A percentile compares a stretch with the other conserved stretches of the same genome.
Conservation (phyloP, 345 rosid genomes). For the Alliaria petiolata region DNA sequence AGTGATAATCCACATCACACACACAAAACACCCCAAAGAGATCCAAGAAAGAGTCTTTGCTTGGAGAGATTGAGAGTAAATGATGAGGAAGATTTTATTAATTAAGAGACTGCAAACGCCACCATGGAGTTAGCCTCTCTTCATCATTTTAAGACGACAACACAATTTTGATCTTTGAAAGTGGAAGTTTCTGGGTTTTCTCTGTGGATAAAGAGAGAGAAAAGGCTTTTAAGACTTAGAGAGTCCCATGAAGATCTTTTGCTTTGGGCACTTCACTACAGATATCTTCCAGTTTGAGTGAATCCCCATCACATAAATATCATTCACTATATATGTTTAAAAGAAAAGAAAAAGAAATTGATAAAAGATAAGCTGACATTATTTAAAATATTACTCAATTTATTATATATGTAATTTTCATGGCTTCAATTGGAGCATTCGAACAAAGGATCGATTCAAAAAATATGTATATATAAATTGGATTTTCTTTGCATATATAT, state of each 20-base stretch:
- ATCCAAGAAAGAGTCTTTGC: conserved; percentile 23
- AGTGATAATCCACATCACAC: conserved; percentile 53
- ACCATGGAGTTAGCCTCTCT: conserved; percentile 44
- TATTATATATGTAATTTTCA: neutral
- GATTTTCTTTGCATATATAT: neutral
- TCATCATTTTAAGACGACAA: conserved; percentile 36
- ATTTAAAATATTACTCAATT: neutral
- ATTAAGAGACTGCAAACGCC: conserved; percentile 71
- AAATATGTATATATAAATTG: neutral
- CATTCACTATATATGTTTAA: conserved; percentile 9
- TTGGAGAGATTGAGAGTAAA: conserved; percentile 12
- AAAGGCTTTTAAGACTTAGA: conserved; percentile 14
- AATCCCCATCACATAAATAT: conserved; percentile 40
- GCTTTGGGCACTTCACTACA: conserved; percentile 63
- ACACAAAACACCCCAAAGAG: conserved; percentile 23
- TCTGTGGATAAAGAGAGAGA: conserved; percentile 7
- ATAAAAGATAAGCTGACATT: neutral
- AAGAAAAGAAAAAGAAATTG: neutral
- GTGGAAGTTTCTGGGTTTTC: conserved; percentile 12
- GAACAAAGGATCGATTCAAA: neutral
- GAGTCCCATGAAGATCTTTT: conserved; percentile 37
- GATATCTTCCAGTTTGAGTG: conserved; percentile 68
- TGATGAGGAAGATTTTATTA: conserved; percentile 41
- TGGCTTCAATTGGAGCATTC: neutral
- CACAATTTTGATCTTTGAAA: conserved; percentile 17